Evolutionary conservation across 768 basidiomycete species (phyloP).

Genomic region (Imleria badia): DNA sequence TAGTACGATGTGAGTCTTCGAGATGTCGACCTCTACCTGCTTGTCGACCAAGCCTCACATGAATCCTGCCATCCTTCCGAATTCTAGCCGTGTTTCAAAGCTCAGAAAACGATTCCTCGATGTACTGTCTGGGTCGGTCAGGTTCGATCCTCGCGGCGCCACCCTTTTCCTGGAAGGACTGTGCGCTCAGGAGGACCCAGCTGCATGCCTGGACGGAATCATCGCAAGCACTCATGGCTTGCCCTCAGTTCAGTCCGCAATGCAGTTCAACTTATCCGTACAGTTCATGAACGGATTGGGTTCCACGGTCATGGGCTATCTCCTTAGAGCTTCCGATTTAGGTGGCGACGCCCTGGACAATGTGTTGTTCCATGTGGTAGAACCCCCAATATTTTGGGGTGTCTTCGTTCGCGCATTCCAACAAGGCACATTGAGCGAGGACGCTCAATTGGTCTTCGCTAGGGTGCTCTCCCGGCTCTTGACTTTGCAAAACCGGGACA

Average conservation of each 20-base stretch:
- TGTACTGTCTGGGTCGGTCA: conserved; percentile 31
- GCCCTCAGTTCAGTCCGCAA: conserved; percentile 37
- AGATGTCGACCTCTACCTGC: background rate
- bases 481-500: conserved; percentile 33
- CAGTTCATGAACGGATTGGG: conserved; percentile 45
- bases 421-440: conserved; percentile 30
- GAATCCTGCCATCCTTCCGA: background rate
- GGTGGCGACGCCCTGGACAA: conserved; percentile 41
- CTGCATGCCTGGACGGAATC: conserved; percentile 39
- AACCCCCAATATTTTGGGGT: conserved; percentile 54
- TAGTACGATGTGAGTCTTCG: too few species aligned
- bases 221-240: conserved; percentile 39
- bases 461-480: conserved; percentile 50
- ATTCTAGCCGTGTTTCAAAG: conserved; percentile 5
- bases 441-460: conserved; percentile 41
- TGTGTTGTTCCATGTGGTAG: conserved; percentile 43
- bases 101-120: conserved; percentile 36
- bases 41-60: background rate
- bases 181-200: conserved; percentile 40
- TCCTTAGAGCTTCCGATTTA: conserved; percentile 40
- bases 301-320: conserved; percentile 36
- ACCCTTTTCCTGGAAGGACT: conserved; percentile 47
- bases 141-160: conserved; percentile 22
- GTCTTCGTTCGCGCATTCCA: conserved; percentile 35
- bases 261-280: conserved; percentile 38